Conservation (phyloP, 1,284 basidiomycete species). For the Melampsora abietis-canadensis region DNA sequence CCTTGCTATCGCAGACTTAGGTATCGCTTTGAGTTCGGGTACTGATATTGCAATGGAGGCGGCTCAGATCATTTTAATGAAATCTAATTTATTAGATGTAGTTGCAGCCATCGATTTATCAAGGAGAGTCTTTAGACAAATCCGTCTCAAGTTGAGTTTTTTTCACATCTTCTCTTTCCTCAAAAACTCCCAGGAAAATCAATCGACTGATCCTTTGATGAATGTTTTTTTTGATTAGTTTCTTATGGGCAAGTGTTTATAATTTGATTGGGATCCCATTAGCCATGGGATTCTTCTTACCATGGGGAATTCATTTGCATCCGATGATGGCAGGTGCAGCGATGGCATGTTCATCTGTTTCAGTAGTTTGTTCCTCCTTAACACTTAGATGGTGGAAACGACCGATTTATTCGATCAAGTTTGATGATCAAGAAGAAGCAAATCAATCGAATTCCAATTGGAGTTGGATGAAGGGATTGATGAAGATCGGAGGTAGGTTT, state of each 20-base stretch:
- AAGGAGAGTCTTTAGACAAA: slow-evolving; percentile 80
- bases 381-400: slow-evolving; percentile 63
- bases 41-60: slow-evolving; percentile 97
- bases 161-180: not conserved
- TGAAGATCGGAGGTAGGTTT: not conserved
- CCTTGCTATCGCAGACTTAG: slow-evolving; percentile 87
- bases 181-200: too few relatives aligned
- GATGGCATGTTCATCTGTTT: slow-evolving; percentile 96
- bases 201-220: slow-evolving; percentile 62
- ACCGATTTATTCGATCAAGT: slow-evolving; percentile 44
- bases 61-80: slow-evolving; percentile 95
- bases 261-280: slow-evolving; percentile 94
- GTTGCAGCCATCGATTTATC: slow-evolving; percentile 92
- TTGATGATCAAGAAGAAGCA: slow-evolving; percentile 1
- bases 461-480: not conserved
- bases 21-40: slow-evolving; percentile 90
- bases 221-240: slow-evolving; percentile 55
- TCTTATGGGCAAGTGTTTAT: slow-evolving; percentile 60
- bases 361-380: slow-evolving; percentile 85
- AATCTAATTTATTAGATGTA: slow-evolving; percentile 90
- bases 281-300: slow-evolving; percentile 94
- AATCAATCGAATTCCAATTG: not conserved
- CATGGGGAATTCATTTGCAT: slow-evolving; percentile 85
- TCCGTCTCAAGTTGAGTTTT: slow-evolving; percentile 60
- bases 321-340: slow-evolving; percentile 97